These are phyloP conservation scores for Tricholoma matsutake DNA, from an alignment of 768 basidiomycete genomes.

Conservation along the genomic window DNA sequence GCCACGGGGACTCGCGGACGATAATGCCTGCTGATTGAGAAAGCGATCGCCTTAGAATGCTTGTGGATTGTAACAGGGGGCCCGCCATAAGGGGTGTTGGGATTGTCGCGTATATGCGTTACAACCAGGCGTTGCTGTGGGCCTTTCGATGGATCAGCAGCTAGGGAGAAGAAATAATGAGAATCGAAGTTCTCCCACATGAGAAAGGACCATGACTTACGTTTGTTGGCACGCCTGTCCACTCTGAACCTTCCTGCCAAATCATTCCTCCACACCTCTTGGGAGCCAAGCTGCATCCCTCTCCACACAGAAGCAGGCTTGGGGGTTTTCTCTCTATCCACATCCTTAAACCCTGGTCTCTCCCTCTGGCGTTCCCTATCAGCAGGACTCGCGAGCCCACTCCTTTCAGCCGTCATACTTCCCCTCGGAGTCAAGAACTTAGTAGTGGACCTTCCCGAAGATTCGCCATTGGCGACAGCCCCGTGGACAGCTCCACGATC, in stretches of 20 bases:
- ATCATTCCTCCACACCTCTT: conserved; percentile 68
- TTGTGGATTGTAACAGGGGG: conserved; percentile 74
- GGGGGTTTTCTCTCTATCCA: conserved; percentile 18
- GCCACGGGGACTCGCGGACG: conserved; percentile 20
- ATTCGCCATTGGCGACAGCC: neutral
- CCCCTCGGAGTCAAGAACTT: conserved; percentile 28
- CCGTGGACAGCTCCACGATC: conserved; percentile 23
- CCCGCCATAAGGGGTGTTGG: conserved; percentile 41
- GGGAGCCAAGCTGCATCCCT: conserved; percentile 49
- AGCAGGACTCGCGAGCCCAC: neutral
- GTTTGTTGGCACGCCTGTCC: conserved; percentile 39
- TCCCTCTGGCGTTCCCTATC: conserved; percentile 13
- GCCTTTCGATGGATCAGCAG: conserved; percentile 51
- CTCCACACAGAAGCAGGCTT: conserved; percentile 31
- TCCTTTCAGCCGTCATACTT: conserved; percentile 26
- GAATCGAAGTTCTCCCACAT: neutral
- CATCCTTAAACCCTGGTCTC: conserved; percentile 11
- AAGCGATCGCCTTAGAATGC: conserved; percentile 75
- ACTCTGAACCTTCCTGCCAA: conserved; percentile 65
- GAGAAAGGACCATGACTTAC: conserved; percentile 25
- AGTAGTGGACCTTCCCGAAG: conserved; percentile 18
- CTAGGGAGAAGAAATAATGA: conserved; percentile 20
- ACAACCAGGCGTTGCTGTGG: conserved; percentile 69
- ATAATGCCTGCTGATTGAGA: conserved; percentile 74
- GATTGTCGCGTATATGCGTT: conserved; percentile 51